Conservation (phyloP, 345 rosid genomes). For the Brassica cretica region DNA sequence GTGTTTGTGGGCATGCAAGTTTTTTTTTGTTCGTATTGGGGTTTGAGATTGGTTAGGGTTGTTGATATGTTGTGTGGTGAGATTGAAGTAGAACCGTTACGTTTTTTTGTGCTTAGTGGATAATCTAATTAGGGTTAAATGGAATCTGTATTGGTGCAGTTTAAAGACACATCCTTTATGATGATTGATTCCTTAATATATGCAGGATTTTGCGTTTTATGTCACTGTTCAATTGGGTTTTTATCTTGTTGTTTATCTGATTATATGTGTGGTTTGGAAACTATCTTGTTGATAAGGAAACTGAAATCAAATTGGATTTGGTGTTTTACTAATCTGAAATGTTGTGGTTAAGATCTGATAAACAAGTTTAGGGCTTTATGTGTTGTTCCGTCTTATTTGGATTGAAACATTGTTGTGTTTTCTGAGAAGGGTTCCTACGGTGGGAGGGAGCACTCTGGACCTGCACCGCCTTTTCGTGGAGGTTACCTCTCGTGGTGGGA, state of each 20-base stretch:
- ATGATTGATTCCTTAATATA: not conserved
- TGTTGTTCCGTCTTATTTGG: not conserved
- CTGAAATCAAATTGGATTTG: conserved; percentile 18
- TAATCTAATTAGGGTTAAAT: conserved; percentile 14
- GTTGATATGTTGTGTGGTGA: conserved; percentile 7
- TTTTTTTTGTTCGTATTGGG: not conserved
- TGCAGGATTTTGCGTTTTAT: not conserved
- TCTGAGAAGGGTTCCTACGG: conserved; percentile 74
- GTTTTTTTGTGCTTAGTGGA: conserved; percentile 1
- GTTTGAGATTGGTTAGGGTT: not conserved
- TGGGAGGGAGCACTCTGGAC: conserved; percentile 77
- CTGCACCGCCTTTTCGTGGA: conserved; percentile 79
- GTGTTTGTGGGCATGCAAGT: conserved; percentile 12
- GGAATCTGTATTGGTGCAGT: conserved; percentile 8
- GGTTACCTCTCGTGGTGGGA: conserved; percentile 90
- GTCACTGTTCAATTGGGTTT: conserved; percentile 25
- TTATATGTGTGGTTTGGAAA: conserved; percentile 2
- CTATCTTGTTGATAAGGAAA: not conserved
- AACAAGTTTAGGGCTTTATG: not conserved
- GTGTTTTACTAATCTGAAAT: conserved; percentile 20
- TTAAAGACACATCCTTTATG: not conserved
- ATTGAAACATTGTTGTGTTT: not conserved
- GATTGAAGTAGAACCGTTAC: not conserved
- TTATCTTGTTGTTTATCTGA: not conserved
- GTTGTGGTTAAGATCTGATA: conserved; percentile 3